Evolutionary conservation across 2,329 filamentous ascomycete species (phyloP).

Genomic region (Pseudodiploospora longispora): DNA sequence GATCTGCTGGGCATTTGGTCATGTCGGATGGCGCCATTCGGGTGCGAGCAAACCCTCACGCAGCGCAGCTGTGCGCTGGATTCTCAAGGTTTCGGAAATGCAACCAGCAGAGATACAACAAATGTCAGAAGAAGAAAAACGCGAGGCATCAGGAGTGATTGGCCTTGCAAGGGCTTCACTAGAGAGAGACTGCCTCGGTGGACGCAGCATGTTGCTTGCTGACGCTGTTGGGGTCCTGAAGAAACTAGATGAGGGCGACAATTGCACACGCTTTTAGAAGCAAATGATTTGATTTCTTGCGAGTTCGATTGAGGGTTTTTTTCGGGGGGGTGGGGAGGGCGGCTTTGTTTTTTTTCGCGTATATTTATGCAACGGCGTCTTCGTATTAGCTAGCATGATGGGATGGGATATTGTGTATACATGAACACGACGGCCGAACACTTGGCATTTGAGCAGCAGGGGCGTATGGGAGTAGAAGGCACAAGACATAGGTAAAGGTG

Average conservation of each 20-base stretch:
- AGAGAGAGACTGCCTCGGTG: constrained; percentile 40
- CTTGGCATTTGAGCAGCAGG: no score
- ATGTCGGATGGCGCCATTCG: constrained; percentile 18
- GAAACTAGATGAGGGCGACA: constrained; percentile 39
- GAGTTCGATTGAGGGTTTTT: background rate
- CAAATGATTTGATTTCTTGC: background rate
- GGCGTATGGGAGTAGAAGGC: no score
- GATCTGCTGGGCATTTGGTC: constrained; percentile 51
- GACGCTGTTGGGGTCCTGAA: constrained; percentile 46
- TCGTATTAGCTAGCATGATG: no score
- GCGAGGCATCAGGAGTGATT: constrained; percentile 39
- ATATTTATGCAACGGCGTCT: no score
- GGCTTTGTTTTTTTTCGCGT: background rate
- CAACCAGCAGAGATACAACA: constrained; percentile 30
- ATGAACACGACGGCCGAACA: no score
- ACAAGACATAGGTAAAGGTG: no score
- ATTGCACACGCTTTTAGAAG: constrained; percentile 25
- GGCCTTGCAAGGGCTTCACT: constrained; percentile 38
- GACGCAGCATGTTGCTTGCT: constrained; percentile 40
- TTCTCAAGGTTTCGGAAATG: constrained; percentile 32
- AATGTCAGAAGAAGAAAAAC: constrained; percentile 24
- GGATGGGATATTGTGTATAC: no score
- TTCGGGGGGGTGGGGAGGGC: background rate
- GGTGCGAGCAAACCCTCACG: constrained; percentile 14
- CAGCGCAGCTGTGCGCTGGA: constrained; percentile 27